Base-by-base conservation (phyloP, 371 early-diverging fungal species). In the Batkoa obscura region DNA sequence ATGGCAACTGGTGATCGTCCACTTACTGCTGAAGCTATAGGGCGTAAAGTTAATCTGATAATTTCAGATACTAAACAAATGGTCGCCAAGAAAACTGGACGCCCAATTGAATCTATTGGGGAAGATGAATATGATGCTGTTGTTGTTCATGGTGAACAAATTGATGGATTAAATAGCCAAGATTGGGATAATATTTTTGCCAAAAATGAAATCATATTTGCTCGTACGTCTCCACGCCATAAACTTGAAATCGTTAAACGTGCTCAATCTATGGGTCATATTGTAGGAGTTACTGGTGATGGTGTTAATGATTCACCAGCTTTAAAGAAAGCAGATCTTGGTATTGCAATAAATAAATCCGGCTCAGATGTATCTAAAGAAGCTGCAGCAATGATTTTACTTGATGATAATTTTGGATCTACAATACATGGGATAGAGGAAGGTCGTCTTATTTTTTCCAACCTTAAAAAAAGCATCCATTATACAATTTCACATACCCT, bases 1-100 rank as follows among this genome's bases (percentile, higher is more conserved):
- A 95, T 93, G 92, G 94, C 90, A 9, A 95, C 95, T 8, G 96
- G 94, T 61, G 95, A 95, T 66, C 90, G 90, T 61, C 87, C 90
- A 32, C 72, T 94, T 59, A 91, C 94, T 0, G 84, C 86, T 32
- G 83, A 84, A 62, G 81, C 82, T 10, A 82, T 84, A 58, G 86
- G 77, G 3, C 80, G 93, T 59, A 89, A 90, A 69, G 91, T 91
- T 66, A 91, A 92, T 68, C 68, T 94, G 70, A 75, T 94, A 64
- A 55, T 91, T 2, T 74, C 77, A 32, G 91, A 94, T 58, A 94
- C 94, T 10, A 81, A 78, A 63, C 75, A 74, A 13, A 64, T 66
- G 62, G 73, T 87, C 0, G 85, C 92, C 36, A 71, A 72, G 55
- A 67, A 76, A 55, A 72, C 75, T 6, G 76, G 81, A 6, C 67